These are phyloP conservation scores for Fusarium miscanthi DNA, from an alignment of 2,329 filamentous ascomycete genomes.

Conservation along the genomic window DNA sequence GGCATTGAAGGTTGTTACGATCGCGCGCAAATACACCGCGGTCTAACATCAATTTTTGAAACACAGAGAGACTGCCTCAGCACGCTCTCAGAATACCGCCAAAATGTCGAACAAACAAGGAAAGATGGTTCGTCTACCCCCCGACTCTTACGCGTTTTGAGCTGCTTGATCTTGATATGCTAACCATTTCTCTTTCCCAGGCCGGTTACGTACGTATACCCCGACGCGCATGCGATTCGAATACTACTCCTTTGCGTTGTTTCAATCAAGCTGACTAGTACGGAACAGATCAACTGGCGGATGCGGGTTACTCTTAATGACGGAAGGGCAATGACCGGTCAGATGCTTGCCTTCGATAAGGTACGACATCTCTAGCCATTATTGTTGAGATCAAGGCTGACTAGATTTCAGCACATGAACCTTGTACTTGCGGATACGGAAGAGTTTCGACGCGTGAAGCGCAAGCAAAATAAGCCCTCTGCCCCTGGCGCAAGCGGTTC, in stretches of 20 bases:
- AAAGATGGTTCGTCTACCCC: conserved; percentile 86
- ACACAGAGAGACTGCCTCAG: conserved; percentile 48
- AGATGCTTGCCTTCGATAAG: conserved; percentile 99
- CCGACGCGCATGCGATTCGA: conserved; percentile 16
- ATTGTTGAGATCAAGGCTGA: conserved; percentile 20
- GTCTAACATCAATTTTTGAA: conserved; percentile 58
- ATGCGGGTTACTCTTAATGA: conserved; percentile 98
- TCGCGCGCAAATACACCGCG: conserved; percentile 55
- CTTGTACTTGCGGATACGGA: conserved; percentile 98
- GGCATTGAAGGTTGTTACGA: conserved; percentile 55
- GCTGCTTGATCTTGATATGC: conserved; percentile 63
- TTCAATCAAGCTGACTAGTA: conserved; percentile 22
- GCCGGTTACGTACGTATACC: conserved; percentile 74
- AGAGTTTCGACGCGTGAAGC: conserved; percentile 93
- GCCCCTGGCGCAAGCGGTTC: conserved; percentile 72
- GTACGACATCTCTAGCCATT: conserved; percentile 56
- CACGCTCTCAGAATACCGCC: conserved; percentile 44
- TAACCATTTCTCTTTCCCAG: conserved; percentile 69
- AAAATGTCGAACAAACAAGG: conserved; percentile 82
- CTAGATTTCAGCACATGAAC: conserved; percentile 86
- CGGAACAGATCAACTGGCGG: conserved; percentile 91
- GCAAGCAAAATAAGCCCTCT: conserved; percentile 79
- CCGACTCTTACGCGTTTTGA: conserved; percentile 34
- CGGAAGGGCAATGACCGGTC: conserved; percentile 94
- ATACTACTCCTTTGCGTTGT: background rate